These are phyloP conservation scores for Lactarius sanguifluus DNA, from an alignment of 768 basidiomycete genomes.

Conservation along the genomic window DNA sequence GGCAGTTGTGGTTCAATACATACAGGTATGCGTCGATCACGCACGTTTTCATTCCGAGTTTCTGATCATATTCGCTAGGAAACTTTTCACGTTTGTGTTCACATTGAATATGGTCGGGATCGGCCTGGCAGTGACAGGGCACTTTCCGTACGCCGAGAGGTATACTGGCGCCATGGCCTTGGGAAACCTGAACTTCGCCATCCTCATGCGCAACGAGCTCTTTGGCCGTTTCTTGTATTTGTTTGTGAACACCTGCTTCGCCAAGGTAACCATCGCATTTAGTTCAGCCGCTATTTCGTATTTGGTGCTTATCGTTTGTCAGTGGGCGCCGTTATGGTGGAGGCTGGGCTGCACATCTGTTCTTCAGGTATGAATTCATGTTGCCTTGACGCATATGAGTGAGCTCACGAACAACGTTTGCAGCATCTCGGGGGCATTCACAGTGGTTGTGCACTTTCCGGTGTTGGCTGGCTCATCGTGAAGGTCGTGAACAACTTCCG, in stretches of 20 bases:
- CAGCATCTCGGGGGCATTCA: slow-evolving; percentile 48
- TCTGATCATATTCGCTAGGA: slow-evolving; percentile 43
- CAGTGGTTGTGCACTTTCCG: slow-evolving; percentile 44
- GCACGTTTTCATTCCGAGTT: slow-evolving; percentile 7
- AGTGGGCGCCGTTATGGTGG: slow-evolving; percentile 76
- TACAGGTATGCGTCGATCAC: slow-evolving; percentile 52
- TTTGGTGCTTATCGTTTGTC: slow-evolving; percentile 10
- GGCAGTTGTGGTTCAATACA: slow-evolving; percentile 75
- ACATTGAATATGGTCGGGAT: slow-evolving; percentile 60
- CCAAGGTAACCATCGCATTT: slow-evolving; percentile 50
- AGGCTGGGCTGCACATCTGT: slow-evolving; percentile 72
- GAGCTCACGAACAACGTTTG: slow-evolving; percentile 19
- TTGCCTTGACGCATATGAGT: not conserved
- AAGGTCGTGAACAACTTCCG: slow-evolving; percentile 41
- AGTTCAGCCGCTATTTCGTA: slow-evolving; percentile 7
- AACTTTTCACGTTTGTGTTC: slow-evolving; percentile 68
- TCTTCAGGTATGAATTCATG: slow-evolving; percentile 49
- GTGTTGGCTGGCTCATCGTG: slow-evolving; percentile 41
- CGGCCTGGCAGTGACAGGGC: slow-evolving; percentile 56
- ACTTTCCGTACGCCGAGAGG: slow-evolving; percentile 64
- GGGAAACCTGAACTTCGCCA: slow-evolving; percentile 69
- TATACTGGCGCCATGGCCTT: slow-evolving; percentile 72
- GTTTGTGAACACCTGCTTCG: slow-evolving; percentile 68
- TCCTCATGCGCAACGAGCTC: slow-evolving; percentile 79
- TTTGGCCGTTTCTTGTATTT: slow-evolving; percentile 78